A percentile compares a stretch with the other conserved stretches of the same genome.
Conservation (phyloP, 345 rosid genomes). For the Lepidium africanum region DNA sequence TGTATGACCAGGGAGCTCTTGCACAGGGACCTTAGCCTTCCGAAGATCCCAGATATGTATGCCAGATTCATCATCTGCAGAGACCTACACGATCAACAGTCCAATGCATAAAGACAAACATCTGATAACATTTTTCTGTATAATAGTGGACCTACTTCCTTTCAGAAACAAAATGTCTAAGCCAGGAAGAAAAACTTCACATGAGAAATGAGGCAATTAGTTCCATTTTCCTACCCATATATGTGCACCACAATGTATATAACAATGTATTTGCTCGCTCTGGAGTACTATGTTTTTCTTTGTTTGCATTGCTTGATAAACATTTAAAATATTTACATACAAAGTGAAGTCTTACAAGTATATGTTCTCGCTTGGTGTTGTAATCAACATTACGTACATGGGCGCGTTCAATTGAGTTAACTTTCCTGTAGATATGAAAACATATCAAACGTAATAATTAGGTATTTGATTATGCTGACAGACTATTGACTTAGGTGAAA, state of each 20-base stretch:
- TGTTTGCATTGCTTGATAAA: too few relatives aligned
- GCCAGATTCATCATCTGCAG: conserved; percentile 70
- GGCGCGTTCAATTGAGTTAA: conserved; percentile 54
- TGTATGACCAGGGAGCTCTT: conserved; percentile 68
- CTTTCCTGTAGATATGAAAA: conserved; percentile 46
- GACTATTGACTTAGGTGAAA: background rate
- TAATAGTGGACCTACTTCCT: background rate
- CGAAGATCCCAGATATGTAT: conserved; percentile 66
- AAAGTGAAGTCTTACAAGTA: conserved; percentile 41
- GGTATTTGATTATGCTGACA: background rate
- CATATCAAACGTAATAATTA: background rate
- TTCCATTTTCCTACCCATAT: too few relatives aligned
- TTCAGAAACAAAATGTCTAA: background rate
- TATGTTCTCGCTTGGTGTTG: conserved; percentile 49
- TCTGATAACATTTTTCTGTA: background rate
- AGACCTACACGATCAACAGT: conserved; percentile 34
- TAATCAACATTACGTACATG: conserved; percentile 61
- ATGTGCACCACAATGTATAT: too few relatives aligned
- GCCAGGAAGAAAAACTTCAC: background rate
- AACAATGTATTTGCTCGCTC: too few relatives aligned
- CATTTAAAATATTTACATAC: too few relatives aligned
- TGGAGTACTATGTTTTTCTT: too few relatives aligned
- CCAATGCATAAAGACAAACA: background rate
- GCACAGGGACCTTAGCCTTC: conserved; percentile 46
- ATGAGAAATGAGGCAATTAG: background rate